Evolutionary conservation across 2,329 filamentous ascomycete genomes (phyloP).

Genomic region (Didymella glomerata): DNA sequence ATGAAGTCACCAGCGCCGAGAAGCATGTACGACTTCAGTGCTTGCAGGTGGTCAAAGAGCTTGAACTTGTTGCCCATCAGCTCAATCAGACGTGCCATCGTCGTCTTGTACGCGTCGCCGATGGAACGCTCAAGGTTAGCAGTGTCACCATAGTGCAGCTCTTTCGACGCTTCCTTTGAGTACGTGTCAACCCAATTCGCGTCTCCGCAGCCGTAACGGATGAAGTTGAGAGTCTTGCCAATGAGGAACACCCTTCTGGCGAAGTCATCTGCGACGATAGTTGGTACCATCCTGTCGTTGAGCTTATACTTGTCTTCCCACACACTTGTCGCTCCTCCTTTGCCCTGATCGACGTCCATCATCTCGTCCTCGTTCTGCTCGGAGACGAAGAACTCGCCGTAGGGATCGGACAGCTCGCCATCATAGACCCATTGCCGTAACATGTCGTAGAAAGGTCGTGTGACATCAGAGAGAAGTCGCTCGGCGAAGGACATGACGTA

Average conservation of each 20-base stretch:
- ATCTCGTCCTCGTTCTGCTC: constrained; percentile 71
- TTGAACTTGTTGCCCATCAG: constrained; percentile 97
- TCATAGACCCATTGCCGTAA: constrained; percentile 97
- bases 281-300: constrained; percentile 84
- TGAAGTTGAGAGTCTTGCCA: constrained; percentile 97
- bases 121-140: constrained; percentile 91
- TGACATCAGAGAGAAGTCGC: constrained; percentile 83
- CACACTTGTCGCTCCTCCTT: constrained; percentile 78
- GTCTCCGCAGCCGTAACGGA: constrained; percentile 93
- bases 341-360: constrained; percentile 52
- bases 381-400: constrained; percentile 91
- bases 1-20: constrained; percentile 98
- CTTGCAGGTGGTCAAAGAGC: constrained; percentile 88
- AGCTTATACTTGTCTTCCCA: constrained; percentile 98
- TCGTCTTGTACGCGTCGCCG: constrained; percentile 96
- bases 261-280: constrained; percentile 91
- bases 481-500: constrained; percentile 95
- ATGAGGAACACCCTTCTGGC: constrained; percentile 97
- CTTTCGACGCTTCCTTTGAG: constrained; percentile 90
- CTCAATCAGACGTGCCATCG: constrained; percentile 92
- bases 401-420: constrained; percentile 95
- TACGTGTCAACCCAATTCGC: constrained; percentile 95
- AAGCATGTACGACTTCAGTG: constrained; percentile 92
- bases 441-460: constrained; percentile 95
- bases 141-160: constrained; percentile 91